These are phyloP conservation scores for Cryptococcus wingfieldii DNA, from an alignment of 1,284 basidiomycete species.

Conservation along the genomic window DNA sequence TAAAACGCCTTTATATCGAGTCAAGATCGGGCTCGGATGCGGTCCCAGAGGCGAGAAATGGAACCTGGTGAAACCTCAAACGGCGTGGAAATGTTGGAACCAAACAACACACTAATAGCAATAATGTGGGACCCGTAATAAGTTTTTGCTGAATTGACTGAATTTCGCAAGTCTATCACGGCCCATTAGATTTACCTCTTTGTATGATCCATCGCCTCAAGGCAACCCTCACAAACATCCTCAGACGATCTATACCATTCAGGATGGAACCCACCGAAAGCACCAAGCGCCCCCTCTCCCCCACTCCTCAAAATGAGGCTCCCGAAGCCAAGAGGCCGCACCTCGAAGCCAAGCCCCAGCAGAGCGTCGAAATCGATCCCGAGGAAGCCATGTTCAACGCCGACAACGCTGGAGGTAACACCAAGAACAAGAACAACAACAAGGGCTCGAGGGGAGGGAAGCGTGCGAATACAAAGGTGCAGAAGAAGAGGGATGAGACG, in stretches of 20 bases:
- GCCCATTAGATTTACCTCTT: neutral
- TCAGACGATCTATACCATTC: neutral
- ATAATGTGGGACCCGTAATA: too few species aligned
- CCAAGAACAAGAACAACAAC: neutral
- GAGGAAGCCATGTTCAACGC: conserved; percentile 18
- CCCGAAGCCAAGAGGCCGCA: neutral
- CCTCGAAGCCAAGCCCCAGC: neutral
- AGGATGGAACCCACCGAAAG: neutral
- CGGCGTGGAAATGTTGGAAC: too few species aligned
- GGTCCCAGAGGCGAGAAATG: too few species aligned
- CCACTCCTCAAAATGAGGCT: neutral
- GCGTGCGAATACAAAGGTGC: conserved; percentile 7
- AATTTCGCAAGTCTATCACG: too few species aligned
- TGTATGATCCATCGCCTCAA: neutral
- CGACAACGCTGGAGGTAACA: neutral
- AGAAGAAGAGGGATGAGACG: conserved; percentile 5
- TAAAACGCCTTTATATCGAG: too few species aligned
- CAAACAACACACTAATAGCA: too few species aligned
- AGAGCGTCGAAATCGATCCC: conserved; percentile 5
- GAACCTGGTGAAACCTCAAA: too few species aligned
- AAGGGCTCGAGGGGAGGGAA: neutral
- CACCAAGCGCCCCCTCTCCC: neutral
- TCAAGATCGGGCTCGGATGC: too few species aligned
- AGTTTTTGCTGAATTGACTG: too few species aligned
- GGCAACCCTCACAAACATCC: neutral